Base-by-base conservation (phyloP, 371 early-diverging fungal species). In the Nematocida ironsii region DNA sequence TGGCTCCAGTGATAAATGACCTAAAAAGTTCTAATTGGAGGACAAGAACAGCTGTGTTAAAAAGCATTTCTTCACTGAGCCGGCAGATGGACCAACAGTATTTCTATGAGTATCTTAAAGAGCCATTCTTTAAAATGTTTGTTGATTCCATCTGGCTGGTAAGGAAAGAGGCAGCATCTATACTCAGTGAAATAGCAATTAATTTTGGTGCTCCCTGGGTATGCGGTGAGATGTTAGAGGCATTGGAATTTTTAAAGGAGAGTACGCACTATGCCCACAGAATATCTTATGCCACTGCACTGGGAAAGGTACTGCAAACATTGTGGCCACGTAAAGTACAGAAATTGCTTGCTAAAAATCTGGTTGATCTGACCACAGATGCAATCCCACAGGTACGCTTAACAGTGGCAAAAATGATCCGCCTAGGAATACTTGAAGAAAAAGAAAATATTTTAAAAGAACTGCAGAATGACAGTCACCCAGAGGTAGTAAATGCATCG, bases 1-100 rank as follows among this genome's bases (percentile, higher is more conserved):
- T 78, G 23, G 47, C 54, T 13, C 80, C 69, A 5, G 69, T 78
- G 27, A 70, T 70, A 40, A 78, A 52, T 23, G 80, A 78, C 62
- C 23, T 78, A 70, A 57, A 62, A 11, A 78, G 80, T 47, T 11
- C 71, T 42, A 70, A 62, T 44, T 78, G 80, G 80, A 57, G 80
- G 25, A 78, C 80, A 47, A 16, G 80, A 16, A 68, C 57, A 0
- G 70, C 80, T 0, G 80, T 78, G 4, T 6, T 78, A 25, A 78
- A 57, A 70, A 78, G 80, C 72, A 70, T 78, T 18, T 50, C 80
- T 11, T 78, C 70, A 13, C 57, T 78, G 11, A 45, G 54, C 61
- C 7, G 40, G 57, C 80, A 78, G 57, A 78, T 78, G 52, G 71
- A 57, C 6, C 42, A 78, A 5, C 18, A 25, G 54, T 78, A 70